Percentiles rank a stretch among this genome's conserved stretches.
These are phyloP conservation scores for Striga asiatica DNA, from an alignment of 257 asterid species.

Conservation along the genomic window DNA sequence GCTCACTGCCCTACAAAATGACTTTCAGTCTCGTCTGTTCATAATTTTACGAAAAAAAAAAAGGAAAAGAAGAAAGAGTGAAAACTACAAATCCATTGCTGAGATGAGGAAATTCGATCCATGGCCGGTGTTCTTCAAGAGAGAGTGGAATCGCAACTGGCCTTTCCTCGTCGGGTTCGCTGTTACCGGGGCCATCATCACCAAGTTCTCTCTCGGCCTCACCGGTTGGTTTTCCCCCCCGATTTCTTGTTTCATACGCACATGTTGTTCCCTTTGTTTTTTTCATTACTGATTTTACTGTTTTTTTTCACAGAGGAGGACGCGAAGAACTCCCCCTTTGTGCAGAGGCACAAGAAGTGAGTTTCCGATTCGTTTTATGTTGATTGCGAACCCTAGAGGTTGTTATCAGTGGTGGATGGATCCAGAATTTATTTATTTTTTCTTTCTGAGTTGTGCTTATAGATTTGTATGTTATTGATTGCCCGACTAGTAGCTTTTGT, in stretches of 20 bases:
- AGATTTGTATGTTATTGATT: no score
- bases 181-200: slow-evolving; percentile 5
- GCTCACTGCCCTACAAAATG: no score
- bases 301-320: background rate
- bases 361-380: background rate
- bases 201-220: background rate
- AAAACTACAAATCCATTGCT: no score
- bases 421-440: no score
- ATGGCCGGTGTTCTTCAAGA: slow-evolving; percentile 40
- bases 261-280: no score
- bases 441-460: no score
- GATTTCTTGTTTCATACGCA: background rate
- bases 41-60: no score
- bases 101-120: slow-evolving; percentile 49
- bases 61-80: no score
- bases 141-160: slow-evolving; percentile 25
- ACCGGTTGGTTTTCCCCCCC: background rate
- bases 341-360: background rate
- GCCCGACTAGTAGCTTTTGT: no score
- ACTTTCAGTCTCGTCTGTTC: no score
- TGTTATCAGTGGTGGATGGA: no score
- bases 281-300: background rate
- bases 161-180: slow-evolving; percentile 24
- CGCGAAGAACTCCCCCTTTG: background rate
- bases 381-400: background rate